Conservation (phyloP, 257 asterid genomes). For the Przewalskia tangutica region DNA sequence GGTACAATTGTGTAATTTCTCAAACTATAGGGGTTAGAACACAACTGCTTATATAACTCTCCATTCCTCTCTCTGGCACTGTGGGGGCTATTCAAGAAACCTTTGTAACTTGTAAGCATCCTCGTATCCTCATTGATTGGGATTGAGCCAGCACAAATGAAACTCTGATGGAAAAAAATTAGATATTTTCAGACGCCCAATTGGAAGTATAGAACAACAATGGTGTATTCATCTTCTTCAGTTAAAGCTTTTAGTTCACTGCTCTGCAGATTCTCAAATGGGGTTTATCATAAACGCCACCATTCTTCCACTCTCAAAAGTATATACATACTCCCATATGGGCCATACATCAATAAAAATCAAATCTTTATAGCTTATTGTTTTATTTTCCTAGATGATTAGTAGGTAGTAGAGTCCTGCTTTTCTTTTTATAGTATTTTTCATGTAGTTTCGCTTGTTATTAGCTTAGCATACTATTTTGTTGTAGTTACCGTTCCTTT, state of each 20-base stretch:
- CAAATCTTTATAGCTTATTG: background rate
- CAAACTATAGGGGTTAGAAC: background rate
- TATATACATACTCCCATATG: slow-evolving; percentile 12
- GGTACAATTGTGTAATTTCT: background rate
- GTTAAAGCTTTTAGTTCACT: slow-evolving; percentile 46
- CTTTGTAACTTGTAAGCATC: background rate
- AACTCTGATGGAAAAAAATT: background rate
- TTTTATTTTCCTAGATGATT: background rate
- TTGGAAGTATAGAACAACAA: background rate
- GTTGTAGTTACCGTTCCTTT: too few species aligned
- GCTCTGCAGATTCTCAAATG: slow-evolving; percentile 49
- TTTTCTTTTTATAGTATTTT: too few species aligned
- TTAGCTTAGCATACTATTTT: too few species aligned
- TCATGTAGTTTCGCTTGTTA: too few species aligned
- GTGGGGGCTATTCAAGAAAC: background rate
- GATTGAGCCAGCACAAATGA: background rate
- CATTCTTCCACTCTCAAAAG: slow-evolving; percentile 23
- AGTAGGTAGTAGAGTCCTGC: too few species aligned
- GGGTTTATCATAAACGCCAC: slow-evolving; percentile 48
- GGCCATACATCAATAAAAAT: background rate
- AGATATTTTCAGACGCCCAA: background rate
- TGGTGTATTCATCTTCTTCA: slow-evolving; percentile 38
- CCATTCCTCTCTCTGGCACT: background rate
- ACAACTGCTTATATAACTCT: background rate
- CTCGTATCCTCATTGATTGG: background rate